Evolutionary conservation across 2,329 filamentous ascomycete species (phyloP).

Genomic region (Cladorrhinum sp.): DNA sequence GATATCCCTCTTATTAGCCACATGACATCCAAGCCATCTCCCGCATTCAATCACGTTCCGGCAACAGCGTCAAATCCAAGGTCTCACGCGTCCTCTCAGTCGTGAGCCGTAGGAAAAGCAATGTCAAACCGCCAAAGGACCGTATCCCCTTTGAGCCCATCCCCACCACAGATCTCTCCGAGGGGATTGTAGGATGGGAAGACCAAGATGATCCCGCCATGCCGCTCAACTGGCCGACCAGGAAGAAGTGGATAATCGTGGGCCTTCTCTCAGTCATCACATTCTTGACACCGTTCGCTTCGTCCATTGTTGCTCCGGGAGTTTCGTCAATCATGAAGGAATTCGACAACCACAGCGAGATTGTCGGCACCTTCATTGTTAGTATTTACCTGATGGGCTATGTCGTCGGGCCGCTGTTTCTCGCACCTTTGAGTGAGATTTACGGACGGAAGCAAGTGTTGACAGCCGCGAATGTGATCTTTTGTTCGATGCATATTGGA

Average conservation of each 20-base stretch:
- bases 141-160: constrained; percentile 36
- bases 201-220: constrained; percentile 54
- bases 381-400: constrained; percentile 62
- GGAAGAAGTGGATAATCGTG: constrained; percentile 58
- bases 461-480: constrained; percentile 55
- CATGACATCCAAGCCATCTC: constrained; percentile 20
- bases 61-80: constrained; percentile 25
- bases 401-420: constrained; percentile 53
- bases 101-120: constrained; percentile 27
- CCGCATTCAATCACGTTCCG: constrained; percentile 21
- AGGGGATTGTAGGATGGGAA: constrained; percentile 60
- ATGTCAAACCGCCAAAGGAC: constrained; percentile 23
- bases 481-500: constrained; percentile 61
- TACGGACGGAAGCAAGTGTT: constrained; percentile 61
- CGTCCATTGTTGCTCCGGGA: constrained; percentile 56
- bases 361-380: constrained; percentile 52
- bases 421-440: constrained; percentile 61
- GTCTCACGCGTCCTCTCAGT: constrained; percentile 29
- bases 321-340: constrained; percentile 43
- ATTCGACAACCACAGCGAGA: constrained; percentile 42
- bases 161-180: constrained; percentile 50
- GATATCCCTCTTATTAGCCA: constrained; percentile 11
- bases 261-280: constrained; percentile 58
- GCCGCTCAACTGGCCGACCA: constrained; percentile 55
- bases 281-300: constrained; percentile 63